Conservation (phyloP, 192 early-diverging fungal genomes). For the Gryganskiella cystojenkinii region DNA sequence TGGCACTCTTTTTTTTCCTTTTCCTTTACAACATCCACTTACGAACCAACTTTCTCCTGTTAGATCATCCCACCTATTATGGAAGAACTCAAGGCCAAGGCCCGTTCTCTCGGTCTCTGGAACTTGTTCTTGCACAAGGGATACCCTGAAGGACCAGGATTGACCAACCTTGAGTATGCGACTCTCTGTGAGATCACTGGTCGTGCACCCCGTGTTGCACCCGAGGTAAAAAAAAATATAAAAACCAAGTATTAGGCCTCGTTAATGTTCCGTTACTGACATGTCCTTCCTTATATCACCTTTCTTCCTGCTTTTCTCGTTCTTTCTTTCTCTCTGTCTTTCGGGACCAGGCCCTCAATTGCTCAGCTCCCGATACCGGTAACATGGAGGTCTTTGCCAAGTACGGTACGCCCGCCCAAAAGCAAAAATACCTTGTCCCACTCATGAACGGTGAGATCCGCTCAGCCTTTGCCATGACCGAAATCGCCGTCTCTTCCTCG, state of each 20-base stretch:
- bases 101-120: conserved; percentile 91
- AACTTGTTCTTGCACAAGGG: conserved; percentile 90
- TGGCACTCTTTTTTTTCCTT: neutral
- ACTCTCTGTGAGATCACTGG: conserved; percentile 93
- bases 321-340: neutral
- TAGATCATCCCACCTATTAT: conserved; percentile 84
- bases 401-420: conserved; percentile 90
- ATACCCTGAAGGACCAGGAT: conserved; percentile 85
- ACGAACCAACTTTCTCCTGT: neutral
- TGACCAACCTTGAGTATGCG: conserved; percentile 96
- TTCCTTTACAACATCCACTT: neutral
- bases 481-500: conserved; percentile 93
- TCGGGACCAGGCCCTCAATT: conserved; percentile 79
- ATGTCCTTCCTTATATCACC: neutral
- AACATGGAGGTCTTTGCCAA: conserved; percentile 99
- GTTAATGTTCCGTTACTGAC: neutral
- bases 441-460: conserved; percentile 92
- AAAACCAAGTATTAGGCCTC: too few species aligned
- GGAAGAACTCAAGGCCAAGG: conserved; percentile 90
- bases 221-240: too few species aligned
- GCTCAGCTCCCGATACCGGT: conserved; percentile 95
- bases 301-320: neutral
- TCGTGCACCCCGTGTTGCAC: conserved; percentile 79
- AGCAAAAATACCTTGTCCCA: conserved; percentile 81
- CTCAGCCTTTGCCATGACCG: conserved; percentile 99